Evolutionary conservation across 768 basidiomycete genomes (phyloP), one percentile per base, ranked within the genome.

Genomic region (Boletus fagicola): DNA sequence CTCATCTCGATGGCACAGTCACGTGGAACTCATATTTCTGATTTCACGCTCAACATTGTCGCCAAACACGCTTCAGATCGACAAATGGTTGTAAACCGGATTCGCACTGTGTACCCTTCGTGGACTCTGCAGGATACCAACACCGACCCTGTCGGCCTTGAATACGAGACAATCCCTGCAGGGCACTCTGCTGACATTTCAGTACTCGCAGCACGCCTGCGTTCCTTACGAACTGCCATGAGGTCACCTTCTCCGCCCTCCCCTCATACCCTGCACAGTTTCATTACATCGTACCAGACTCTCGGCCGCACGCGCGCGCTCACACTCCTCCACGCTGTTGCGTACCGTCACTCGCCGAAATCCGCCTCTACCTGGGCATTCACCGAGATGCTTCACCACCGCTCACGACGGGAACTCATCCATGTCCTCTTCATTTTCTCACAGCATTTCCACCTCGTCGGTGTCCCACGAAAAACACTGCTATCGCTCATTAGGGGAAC

Each of bases 391-490:
- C 66, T 72, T 5, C 55, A 66, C 40, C 63, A 68, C 52, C 70
- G 66, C 28, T 48, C 59, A 3, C 61, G 61, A 15, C 60, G 33
- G 12, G 59, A 66, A 39, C 51, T 20, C 38, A 20, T 62, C 24
- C 60, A 56, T n/a, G 50, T 63, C 35, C 64, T 84, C 49, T 56
- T 72, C 47, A 71, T 78, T 0, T 90, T 83, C 63, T 67, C 70
- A 13, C 74, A 78, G 7, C 76, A 82, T 52, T 88, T 86, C 62
- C 77, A 77, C 53, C 59, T 76, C 8, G 69, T 76, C 38, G 85
- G 83, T 15, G 72, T 89, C n/a, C 85, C 87, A 0, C 59, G 31
- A 52, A 73, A 36, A 66, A 73, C 64, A 0, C 31, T 70, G 4
- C 20, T 62, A 1, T 60, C 56, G 8, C 28, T 61, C 20, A 46